Base-by-base conservation (phyloP, 305 asterid species). In the Fraxinus greggii region DNA sequence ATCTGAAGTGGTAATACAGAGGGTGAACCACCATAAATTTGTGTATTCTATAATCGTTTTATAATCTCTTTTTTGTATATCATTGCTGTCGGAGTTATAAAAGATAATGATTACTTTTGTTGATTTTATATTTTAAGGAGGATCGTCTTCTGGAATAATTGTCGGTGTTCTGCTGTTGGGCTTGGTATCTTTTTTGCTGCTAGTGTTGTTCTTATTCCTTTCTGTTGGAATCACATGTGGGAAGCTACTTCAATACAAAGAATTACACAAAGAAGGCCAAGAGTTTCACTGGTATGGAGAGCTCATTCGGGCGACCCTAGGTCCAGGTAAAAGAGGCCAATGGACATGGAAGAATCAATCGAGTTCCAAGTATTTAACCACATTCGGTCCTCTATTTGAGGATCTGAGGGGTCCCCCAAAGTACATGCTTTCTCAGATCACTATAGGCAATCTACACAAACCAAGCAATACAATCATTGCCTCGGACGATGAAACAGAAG, bases 371-470 rank as follows among this genome's bases (percentile, higher is more conserved):
- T 86, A 83, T 81, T 83, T 91, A 70, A 88, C 91, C 73, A 89
- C 89, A 67, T 74, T 96, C 8, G 98, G 99, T 1, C 98, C 99
- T 9, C 78, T 96, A 19, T 96, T 94, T 9, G 99, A 94, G 88
- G 99, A 96, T 82, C 93, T 94, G 9, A 86, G 99, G 83, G 99
- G 99, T 70, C 99, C 99, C 0, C 99, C 98, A 15, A 93, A 96
- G 83, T 96, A 96, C 87, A 96, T 96, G 99, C 91, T 96, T 80
- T 91, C 98, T 33, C 99, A 94, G 77, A 89, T 96, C 63, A 56
- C 94, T 0, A 92, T 90, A 36, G 87, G 91, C 28, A 89, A 86
- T 81, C 40, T 78, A 21, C 88, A 48, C 15, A 91, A 86, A 86
- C 79, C 83, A 13, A 81, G 81, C 7, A 93, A 87, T 33, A 85